phyloP scores from a whole-genome alignment of 768 basidiomycete species.

The Boletus speciosus region DNA sequence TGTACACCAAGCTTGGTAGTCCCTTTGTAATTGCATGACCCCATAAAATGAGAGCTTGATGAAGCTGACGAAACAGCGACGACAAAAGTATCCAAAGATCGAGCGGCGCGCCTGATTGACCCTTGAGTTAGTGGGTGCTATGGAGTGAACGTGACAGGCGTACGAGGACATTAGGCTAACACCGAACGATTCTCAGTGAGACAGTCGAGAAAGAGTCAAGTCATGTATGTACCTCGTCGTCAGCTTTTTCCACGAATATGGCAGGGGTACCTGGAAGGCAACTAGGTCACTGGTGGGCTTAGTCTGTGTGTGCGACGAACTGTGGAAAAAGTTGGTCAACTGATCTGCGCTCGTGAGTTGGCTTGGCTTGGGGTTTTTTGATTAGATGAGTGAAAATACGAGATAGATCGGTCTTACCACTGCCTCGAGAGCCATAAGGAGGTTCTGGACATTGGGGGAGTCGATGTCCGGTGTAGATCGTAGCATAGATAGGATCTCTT shows the following conservation, averaged over 20 bases:
- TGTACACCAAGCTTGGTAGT: slow-evolving; percentile 63
- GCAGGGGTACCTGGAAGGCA: slow-evolving; percentile 45
- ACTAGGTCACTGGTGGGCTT: background rate
- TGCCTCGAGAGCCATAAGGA: slow-evolving; percentile 45
- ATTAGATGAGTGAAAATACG: slow-evolving; percentile 21
- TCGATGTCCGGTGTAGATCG: slow-evolving; percentile 44
- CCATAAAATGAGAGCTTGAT: slow-evolving; percentile 74
- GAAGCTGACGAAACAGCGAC: slow-evolving; percentile 72
- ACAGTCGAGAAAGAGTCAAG: background rate
- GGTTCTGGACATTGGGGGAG: slow-evolving; percentile 38
- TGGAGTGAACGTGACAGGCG: slow-evolving; percentile 12
- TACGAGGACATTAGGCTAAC: slow-evolving; percentile 27
- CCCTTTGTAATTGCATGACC: slow-evolving; percentile 58
- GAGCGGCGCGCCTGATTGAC: slow-evolving; percentile 62
- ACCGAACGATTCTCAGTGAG: slow-evolving; percentile 9
- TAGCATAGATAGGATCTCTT: slow-evolving; percentile 46
- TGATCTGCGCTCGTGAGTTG: slow-evolving; percentile 54
- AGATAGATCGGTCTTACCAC: slow-evolving; percentile 27
- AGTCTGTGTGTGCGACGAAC: slow-evolving; percentile 17
- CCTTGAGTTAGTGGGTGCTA: background rate
- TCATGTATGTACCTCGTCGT: slow-evolving; percentile 45
- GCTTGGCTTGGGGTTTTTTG: slow-evolving; percentile 35
- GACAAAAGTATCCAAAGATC: slow-evolving; percentile 76
- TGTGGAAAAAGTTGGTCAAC: slow-evolving; percentile 58
- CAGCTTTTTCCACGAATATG: slow-evolving; percentile 56